Percentiles rank a stretch among this genome's conserved stretches.
These are phyloP conservation scores for Ascocoryne sarcoides DNA, from an alignment of 2,329 filamentous ascomycete genomes.

Conservation along the genomic window DNA sequence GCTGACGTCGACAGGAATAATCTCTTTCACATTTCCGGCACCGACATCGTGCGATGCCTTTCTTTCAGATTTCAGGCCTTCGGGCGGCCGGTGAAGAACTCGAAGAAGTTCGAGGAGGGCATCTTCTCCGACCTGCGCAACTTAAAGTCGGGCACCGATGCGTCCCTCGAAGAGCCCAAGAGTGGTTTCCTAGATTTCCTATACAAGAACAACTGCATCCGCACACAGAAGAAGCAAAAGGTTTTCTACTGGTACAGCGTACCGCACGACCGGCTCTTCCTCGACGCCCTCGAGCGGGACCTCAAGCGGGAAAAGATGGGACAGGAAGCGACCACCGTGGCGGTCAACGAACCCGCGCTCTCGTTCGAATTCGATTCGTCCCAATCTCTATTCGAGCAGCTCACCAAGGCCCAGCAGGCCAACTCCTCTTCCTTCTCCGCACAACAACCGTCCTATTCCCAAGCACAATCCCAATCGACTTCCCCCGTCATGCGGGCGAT, in stretches of 20 bases:
- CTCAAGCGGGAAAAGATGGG: conserved; percentile 99
- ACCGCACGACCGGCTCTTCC: conserved; percentile 91
- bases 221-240: conserved; percentile 99
- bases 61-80: conserved; percentile 99
- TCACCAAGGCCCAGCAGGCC: conserved; percentile 98
- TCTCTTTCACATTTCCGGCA: conserved; percentile 97
- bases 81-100: conserved; percentile 96
- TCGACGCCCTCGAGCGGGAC: conserved; percentile 94
- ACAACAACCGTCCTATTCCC: conserved; percentile 47
- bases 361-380: conserved; percentile 99
- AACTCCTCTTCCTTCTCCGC: conserved; percentile 95
- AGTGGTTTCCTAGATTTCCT: conserved; percentile 96
- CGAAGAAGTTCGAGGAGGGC: conserved; percentile 99
- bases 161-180: conserved; percentile 96
- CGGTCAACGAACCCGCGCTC: conserved; percentile 90
- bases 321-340: conserved; percentile 93
- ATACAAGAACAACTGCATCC: conserved; percentile 99
- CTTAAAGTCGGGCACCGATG: conserved; percentile 95
- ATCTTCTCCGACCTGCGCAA: conserved; percentile 99
- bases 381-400: conserved; percentile 96
- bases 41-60: conserved; percentile 95
- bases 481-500: conserved; percentile 86
- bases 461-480: conserved; percentile 65
- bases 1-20: conserved; percentile 63
- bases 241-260: conserved; percentile 99